Evolutionary conservation across 148 eudicot species (phyloP), one percentile per base, ranked within the genome.

Genomic region (Cornus kousa): DNA sequence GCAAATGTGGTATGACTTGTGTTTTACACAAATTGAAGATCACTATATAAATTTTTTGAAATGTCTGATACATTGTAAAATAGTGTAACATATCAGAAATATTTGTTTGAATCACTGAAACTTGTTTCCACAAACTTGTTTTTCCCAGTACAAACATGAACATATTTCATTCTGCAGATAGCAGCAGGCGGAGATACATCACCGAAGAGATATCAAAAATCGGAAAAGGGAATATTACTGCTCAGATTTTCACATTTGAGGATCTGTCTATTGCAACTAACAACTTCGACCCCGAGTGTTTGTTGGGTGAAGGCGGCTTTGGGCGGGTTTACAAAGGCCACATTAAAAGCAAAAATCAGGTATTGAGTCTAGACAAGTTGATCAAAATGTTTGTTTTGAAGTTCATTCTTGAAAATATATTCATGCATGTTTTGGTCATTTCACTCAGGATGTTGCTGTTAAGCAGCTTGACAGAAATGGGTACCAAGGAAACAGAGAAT

Each of bases 281-380:
- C 2, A 83, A 94, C 80, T 96, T 96, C 83, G 75, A 79, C 14
- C 37, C 81, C 31, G 82, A 86, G 0, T 80, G 65, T 78, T 82
- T 93, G 81, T 71, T 93, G 8, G 99, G 99, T 67, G 98, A 96
- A 84, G 99, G 99, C 37, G 99, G 99, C n/a, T 96, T 96, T 67
- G 99, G 99, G 13, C 86, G 88, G 75, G 99, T 96, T 75, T 92
- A 96, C 91, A 92, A 84, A 87, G 98, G 89, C 67, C 80, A 75
- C 77, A 9, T 93, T 22, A 68, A 87, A 46, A 77, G 40, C 80
- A 79, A 76, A 77, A 77, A 89, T 22, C 87, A 89, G 81, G 90
- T 86, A 69, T 68, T 22, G n/a, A 67, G 22, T 64, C 65, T 7
- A 55, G 1, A 60, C 22, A 50, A 50, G 3, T 12, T 2, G 14